Evolutionary conservation across 306 rosid genomes (phyloP).

Genomic region (Oemleria cerasiformis): DNA sequence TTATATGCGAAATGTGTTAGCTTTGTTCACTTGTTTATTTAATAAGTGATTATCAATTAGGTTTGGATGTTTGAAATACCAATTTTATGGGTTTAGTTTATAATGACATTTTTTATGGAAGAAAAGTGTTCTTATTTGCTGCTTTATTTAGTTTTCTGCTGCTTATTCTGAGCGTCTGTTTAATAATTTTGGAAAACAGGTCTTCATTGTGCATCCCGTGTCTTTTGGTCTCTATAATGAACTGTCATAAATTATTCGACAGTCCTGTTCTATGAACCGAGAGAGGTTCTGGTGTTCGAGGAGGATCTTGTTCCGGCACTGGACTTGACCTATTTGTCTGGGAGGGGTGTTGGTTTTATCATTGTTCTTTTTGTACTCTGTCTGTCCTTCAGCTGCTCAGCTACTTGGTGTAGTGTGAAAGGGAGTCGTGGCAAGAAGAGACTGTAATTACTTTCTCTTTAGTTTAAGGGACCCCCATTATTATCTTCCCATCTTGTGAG

Average conservation of each 20-base stretch:
- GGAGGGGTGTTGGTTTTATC: neutral
- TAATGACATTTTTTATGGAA: no score
- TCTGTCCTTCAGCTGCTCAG: no score
- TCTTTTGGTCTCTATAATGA: conserved; percentile 38
- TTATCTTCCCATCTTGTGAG: conserved; percentile 11
- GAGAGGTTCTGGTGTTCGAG: conserved; percentile 43
- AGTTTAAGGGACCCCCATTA: neutral
- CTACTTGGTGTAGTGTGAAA: no score
- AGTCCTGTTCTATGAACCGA: conserved; percentile 37
- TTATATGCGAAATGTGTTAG: neutral
- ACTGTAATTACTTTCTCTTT: no score
- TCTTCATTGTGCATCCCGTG: conserved; percentile 43
- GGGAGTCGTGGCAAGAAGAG: no score
- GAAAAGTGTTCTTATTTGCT: neutral
- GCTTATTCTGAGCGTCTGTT: conserved; percentile 1
- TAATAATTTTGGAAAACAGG: conserved; percentile 30
- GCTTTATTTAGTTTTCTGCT: neutral
- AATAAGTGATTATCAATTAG: neutral
- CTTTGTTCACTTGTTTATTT: neutral
- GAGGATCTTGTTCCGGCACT: conserved; percentile 49
- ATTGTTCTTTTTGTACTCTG: no score
- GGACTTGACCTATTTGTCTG: no score
- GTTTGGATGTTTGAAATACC: no score
- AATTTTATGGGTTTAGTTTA: no score
- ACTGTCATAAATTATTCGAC: conserved; percentile 12